Evolutionary conservation across 169 alveolate genomes (phyloP), one percentile per base, ranked within the genome.

Genomic region (Cyclospora cayetanensis): DNA sequence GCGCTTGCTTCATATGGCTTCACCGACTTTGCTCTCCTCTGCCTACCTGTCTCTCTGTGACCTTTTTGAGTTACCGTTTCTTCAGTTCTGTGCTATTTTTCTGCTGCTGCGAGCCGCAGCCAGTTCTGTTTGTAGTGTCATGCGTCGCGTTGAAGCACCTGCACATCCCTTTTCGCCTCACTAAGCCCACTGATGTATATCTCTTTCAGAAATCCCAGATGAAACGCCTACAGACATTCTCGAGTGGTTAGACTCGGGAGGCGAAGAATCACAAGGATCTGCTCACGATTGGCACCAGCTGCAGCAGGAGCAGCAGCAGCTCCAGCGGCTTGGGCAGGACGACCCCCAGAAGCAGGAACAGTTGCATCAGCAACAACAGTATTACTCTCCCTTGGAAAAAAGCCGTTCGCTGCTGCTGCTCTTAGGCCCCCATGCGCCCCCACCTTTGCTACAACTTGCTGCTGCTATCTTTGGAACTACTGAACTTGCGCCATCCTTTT

Each of bases 211-310:
- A 22, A 46, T 77, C 42, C 55, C 4, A 29, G 88, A 42, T 37
- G 65, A 50, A n/a, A 77, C 72, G n/a, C 22, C 5, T 22, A 50
- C 20, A 15, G 88, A 37, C 31, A 77, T 77, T 27, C 52, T 77
- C 3, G 12, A 29, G 31, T 77, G 88, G 88, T 20, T 77, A 4
- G 88, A 77, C 88, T 35, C 65, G 25, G 88, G 72, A 29, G 88
- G 88, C 27, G 88, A 77, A 60, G 88, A 77, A 20, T 77, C 88
- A 25, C 88, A 77, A 50, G 88, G 88, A 41, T 35, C 85, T 2
- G 65, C 37, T 5, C 85, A 74, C 52, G 66, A 77, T 50, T 31
- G 22, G 3, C 70, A 77, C 50, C 34, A n/a, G 35, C n/a, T 5
- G 35, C 31, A 60, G 39, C 25, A 68, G 22, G 55, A 53, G 63